Evolutionary conservation across 495 filamentous ascomycete genomes (phyloP).

Genomic region (Penicillium macrosclerotiorum): DNA sequence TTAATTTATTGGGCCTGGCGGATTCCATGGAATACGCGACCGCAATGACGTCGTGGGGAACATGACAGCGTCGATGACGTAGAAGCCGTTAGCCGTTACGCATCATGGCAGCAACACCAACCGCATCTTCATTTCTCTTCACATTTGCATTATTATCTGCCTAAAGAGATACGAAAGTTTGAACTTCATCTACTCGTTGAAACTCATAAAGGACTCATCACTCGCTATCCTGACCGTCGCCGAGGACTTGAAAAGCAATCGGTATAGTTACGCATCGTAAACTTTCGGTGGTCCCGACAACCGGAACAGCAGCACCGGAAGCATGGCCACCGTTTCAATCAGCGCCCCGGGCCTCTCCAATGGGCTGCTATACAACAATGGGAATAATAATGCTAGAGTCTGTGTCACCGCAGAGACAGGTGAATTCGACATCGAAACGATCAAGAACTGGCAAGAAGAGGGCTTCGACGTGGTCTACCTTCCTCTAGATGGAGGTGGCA

Average conservation of each 20-base stretch:
- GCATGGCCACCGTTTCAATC: conserved; percentile 43
- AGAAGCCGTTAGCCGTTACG: conserved; percentile 15
- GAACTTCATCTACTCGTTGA: background rate
- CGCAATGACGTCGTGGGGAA: conserved; percentile 17
- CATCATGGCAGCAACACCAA: too few relatives aligned
- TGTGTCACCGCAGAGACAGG: conserved; percentile 61
- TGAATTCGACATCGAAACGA: conserved; percentile 57
- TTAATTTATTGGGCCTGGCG: conserved; percentile 9
- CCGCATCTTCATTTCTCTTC: background rate
- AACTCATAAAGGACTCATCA: too few relatives aligned
- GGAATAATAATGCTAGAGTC: conserved; percentile 51
- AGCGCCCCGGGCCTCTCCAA: conserved; percentile 32
- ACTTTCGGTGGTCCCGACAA: background rate
- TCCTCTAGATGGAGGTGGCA: conserved; percentile 50
- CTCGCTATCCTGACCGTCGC: too few relatives aligned
- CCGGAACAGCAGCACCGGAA: conserved; percentile 1
- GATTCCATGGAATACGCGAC: conserved; percentile 11
- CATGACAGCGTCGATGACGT: conserved; percentile 17
- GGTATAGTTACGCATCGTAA: too few relatives aligned
- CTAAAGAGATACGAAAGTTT: background rate
- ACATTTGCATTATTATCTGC: background rate
- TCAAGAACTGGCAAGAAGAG: conserved; percentile 62
- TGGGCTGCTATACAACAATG: conserved; percentile 42
- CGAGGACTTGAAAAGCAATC: too few relatives aligned
- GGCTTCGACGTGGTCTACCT: conserved; percentile 65